Evolutionary conservation across 345 rosid genomes (phyloP).

Genomic region (Citropsis articulata): DNA sequence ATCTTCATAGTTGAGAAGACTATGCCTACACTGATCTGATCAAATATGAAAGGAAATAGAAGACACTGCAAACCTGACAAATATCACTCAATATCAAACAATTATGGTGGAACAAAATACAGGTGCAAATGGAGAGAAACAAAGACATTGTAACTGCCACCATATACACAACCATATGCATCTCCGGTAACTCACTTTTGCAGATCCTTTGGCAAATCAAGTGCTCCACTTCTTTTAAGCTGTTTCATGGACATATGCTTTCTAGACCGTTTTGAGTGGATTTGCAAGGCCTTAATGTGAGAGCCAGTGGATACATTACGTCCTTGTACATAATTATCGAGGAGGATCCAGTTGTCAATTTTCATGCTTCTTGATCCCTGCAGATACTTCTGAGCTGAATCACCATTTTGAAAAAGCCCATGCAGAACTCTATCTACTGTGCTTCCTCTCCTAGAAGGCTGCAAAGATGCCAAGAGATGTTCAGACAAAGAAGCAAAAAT

Average conservation of each 20-base stretch:
- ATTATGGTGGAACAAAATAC: neutral
- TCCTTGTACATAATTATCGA: conserved; percentile 66
- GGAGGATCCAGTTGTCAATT: conserved; percentile 71
- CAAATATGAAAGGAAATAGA: neutral
- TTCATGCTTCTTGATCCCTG: conserved; percentile 64
- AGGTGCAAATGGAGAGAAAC: neutral
- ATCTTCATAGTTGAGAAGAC: neutral
- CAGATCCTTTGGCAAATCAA: conserved; percentile 47
- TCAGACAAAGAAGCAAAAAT: conserved; percentile 5
- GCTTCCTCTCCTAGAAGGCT: conserved; percentile 57
- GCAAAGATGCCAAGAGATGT: conserved; percentile 13
- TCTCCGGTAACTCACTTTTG: conserved; percentile 46
- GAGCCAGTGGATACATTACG: conserved; percentile 42
- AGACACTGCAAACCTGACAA: neutral
- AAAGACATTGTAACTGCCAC: neutral
- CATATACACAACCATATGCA: neutral
- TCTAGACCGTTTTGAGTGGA: conserved; percentile 77
- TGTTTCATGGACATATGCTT: conserved; percentile 69
- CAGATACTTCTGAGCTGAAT: conserved; percentile 73
- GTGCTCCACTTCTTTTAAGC: conserved; percentile 65
- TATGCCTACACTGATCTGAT: neutral
- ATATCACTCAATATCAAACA: neutral
- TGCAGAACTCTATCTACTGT: conserved; percentile 57
- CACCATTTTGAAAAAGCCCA: conserved; percentile 77
- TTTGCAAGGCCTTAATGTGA: conserved; percentile 35